A percentile compares a stretch with the other conserved stretches of the same genome.
These are phyloP conservation scores for Golubevia sp. DNA, from an alignment of 1,284 basidiomycete genomes.

Conservation along the genomic window DNA sequence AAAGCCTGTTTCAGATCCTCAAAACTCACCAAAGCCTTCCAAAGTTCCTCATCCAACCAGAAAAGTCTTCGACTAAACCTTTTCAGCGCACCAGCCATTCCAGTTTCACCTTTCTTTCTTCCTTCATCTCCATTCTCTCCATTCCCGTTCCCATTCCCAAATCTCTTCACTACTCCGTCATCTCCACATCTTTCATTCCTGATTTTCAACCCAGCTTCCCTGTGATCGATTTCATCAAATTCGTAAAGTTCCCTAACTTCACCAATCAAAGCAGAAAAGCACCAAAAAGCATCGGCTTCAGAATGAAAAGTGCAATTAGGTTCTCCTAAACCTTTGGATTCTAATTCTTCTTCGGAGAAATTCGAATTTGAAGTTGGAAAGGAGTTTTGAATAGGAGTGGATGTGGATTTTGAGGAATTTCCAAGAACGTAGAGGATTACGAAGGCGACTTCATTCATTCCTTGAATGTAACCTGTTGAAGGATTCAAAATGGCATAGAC, in stretches of 20 bases:
- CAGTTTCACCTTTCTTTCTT: conserved; percentile 9
- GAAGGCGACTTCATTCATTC: conserved; percentile 55
- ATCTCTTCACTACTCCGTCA: background rate
- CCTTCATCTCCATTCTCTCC: background rate
- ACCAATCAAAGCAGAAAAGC: conserved; percentile 50
- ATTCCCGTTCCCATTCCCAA: background rate
- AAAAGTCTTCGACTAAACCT: conserved; percentile 37
- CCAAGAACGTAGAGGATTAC: conserved; percentile 44
- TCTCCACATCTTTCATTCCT: conserved; percentile 10
- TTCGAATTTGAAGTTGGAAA: background rate
- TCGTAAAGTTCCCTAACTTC: conserved; percentile 55
- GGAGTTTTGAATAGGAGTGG: background rate
- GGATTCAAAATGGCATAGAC: conserved; percentile 55
- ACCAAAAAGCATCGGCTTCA: conserved; percentile 60
- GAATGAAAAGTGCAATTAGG: background rate
- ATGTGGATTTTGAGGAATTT: conserved; percentile 12
- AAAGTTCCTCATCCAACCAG: conserved; percentile 38
- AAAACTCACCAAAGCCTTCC: conserved; percentile 25
- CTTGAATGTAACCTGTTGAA: conserved; percentile 51
- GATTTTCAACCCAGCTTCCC: conserved; percentile 10
- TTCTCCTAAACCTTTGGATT: background rate
- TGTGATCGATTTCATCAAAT: conserved; percentile 40
- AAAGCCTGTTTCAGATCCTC: background rate
- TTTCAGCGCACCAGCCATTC: conserved; percentile 40
- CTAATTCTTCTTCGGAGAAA: background rate